A percentile compares a stretch with the other conserved stretches of the same genome.
phyloP scores from a whole-genome alignment of 1,139 yeast species.

The Yamadazyma conglobata region DNA sequence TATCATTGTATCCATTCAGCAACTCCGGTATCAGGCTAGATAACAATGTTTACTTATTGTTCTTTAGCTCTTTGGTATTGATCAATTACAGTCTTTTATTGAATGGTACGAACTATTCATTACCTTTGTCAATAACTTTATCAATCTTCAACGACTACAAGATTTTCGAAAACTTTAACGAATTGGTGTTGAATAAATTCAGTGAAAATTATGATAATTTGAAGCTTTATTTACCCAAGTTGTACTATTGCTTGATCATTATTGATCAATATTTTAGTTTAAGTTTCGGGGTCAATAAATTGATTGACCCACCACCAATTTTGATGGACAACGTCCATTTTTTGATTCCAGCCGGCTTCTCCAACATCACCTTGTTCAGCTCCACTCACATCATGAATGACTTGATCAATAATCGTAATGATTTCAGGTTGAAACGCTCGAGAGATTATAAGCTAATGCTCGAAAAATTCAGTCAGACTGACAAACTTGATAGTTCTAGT shows the following conservation, averaged over 20 bases:
- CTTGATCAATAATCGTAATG: constrained; percentile 17
- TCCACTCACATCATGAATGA: constrained; percentile 16
- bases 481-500: constrained; percentile 4
- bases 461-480: constrained; percentile 6
- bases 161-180: constrained; percentile 38
- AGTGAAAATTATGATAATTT: constrained; percentile 31
- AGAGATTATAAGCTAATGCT: constrained; percentile 7
- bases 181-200: constrained; percentile 13
- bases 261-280: constrained; percentile 57
- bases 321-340: constrained; percentile 16
- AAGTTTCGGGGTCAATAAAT: constrained; percentile 54
- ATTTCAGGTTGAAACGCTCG: constrained; percentile 11
- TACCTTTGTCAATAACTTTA: constrained; percentile 51
- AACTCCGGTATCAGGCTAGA: constrained; percentile 20
- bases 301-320: constrained; percentile 16
- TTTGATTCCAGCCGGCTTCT: constrained; percentile 16
- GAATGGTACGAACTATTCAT: constrained; percentile 55
- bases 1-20: constrained; percentile 43
- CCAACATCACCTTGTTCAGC: constrained; percentile 16
- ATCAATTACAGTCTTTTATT: constrained; percentile 55
- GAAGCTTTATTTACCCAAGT: constrained; percentile 43
- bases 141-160: constrained; percentile 60
- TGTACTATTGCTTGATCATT: constrained; percentile 46
- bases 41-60: constrained; percentile 34
- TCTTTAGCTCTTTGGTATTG: constrained; percentile 46